Evolutionary conservation across 2,329 filamentous ascomycete species (phyloP).

Genomic region (Pseudogymnoascus sp.): DNA sequence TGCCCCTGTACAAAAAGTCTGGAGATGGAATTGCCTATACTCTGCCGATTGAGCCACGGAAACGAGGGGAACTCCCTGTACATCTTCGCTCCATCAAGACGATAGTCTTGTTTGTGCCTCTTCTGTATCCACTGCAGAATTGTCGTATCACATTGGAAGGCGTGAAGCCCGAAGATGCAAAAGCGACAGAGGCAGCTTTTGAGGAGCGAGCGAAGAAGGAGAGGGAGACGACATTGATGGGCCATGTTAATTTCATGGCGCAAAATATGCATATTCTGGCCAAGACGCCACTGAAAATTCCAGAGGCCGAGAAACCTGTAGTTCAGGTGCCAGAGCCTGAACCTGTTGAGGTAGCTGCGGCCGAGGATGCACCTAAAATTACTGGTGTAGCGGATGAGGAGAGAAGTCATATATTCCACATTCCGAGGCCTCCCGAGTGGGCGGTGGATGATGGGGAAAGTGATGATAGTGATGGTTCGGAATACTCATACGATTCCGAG

Average conservation of each 20-base stretch:
- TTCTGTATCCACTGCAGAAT: constrained; percentile 63
- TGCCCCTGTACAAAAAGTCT: constrained; percentile 60
- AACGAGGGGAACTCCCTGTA: constrained; percentile 51
- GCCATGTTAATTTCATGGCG: constrained; percentile 65
- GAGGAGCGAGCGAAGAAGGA: constrained; percentile 48
- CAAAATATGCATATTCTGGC: constrained; percentile 63
- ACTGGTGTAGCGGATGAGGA: constrained; percentile 32
- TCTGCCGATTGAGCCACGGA: constrained; percentile 60
- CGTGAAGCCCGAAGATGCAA: constrained; percentile 51
- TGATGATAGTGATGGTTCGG: constrained; percentile 40
- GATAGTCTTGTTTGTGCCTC: constrained; percentile 61
- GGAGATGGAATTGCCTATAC: constrained; percentile 63
- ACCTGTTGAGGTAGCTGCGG: constrained; percentile 10
- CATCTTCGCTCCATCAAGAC: constrained; percentile 55
- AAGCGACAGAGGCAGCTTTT: constrained; percentile 59
- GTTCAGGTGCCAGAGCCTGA: constrained; percentile 16
- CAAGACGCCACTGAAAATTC: constrained; percentile 39
- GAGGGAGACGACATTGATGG: constrained; percentile 56
- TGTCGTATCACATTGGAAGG: constrained; percentile 60
- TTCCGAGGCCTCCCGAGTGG: constrained; percentile 76
- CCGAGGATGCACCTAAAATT: constrained; percentile 19
- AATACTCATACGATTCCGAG: constrained; percentile 39
- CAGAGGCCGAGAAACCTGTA: constrained; percentile 16
- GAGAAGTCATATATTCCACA: constrained; percentile 60
- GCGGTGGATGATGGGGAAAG: constrained; percentile 31